Evolutionary conservation across 306 rosid species (phyloP), one percentile per base, ranked within the genome.

Genomic region (Sindora glabra): DNA sequence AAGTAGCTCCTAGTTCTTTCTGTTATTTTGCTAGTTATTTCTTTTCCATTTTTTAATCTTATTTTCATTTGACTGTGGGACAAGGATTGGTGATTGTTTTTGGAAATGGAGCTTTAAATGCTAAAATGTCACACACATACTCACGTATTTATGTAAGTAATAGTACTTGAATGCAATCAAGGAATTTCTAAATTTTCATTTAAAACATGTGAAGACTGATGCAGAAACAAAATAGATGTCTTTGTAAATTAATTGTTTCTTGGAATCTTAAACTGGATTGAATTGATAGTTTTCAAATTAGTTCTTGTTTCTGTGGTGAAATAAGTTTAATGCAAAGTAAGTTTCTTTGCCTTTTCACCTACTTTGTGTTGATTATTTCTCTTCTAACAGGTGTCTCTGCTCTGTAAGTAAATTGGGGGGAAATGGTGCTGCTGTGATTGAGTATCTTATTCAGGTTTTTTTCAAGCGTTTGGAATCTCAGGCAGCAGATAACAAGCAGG

Each of bases 401-500:
- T 79, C 94, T 72, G 77, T 80, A 75, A 79, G 96, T 74, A 89
- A 80, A 73, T 78, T 83, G 48, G 82, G 86, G 27, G 96, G 99
- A 59, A 80, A 84, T 62, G 99, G 95, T 32, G 90, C 84, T 39
- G 49, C 69, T 64, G 87, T 86, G 13, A 74, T 92, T 44, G 85
- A 86, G 80, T 73, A 89, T 64, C 96, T 92, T 68, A 84, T 89
- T 77, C 95, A 86, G 70, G 59, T 78, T 39, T 92, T 89, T 76
- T 89, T 74, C 79, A 92, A 80, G 71, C 79, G 80, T 70, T 82
- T 92, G 86, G 94, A 88, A 64, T 71, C 82, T 10, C 75, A 69
- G 54, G 80, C 87, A 53, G 73, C 76, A 50, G 95, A 85, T 59
- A 92, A 86, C 76, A 86, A 86, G 70, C 90, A 89, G 98, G 98